phyloP scores from a whole-genome alignment of 1,284 basidiomycete species.

The Wallemia ichthyophaga region DNA sequence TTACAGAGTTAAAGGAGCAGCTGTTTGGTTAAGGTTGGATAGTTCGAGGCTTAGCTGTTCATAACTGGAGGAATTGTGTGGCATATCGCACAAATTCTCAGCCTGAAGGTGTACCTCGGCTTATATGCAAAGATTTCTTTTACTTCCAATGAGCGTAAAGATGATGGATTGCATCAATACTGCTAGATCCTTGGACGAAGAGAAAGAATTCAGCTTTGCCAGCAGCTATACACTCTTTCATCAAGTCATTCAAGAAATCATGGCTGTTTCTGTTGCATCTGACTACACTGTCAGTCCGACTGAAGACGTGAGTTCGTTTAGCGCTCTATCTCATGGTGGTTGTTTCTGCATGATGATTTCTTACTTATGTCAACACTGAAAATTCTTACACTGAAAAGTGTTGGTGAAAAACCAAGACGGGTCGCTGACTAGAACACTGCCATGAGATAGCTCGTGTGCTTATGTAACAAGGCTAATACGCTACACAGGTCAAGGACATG shows the following conservation, averaged over 20 bases:
- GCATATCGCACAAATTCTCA: too few relatives aligned
- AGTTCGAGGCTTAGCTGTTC: too few relatives aligned
- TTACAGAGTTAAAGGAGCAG: too few relatives aligned
- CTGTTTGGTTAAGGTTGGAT: too few relatives aligned
- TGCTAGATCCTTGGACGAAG: too few relatives aligned
- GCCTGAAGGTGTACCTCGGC: too few relatives aligned
- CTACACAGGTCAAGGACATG: slow-evolving; percentile 57
- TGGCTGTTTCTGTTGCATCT: slow-evolving; percentile 67
- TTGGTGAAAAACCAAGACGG: background rate
- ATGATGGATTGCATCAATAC: too few relatives aligned
- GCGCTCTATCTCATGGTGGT: too few relatives aligned
- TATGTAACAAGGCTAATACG: background rate
- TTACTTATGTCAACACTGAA: slow-evolving; percentile 25
- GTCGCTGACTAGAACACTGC: background rate
- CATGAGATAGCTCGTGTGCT: background rate
- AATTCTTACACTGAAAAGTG: slow-evolving; percentile 30
- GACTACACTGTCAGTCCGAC: slow-evolving; percentile 85
- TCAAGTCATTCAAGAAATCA: slow-evolving; percentile 98
- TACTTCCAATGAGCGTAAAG: too few relatives aligned
- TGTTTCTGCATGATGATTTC: background rate
- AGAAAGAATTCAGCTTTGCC: slow-evolving; percentile 84
- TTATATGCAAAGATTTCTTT: too few relatives aligned
- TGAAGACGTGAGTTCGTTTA: slow-evolving; percentile 37
- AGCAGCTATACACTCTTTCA: slow-evolving; percentile 72
- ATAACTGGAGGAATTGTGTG: too few relatives aligned